A percentile compares a stretch with the other conserved stretches of the same genome.
Evolutionary conservation across 441 rosid species (phyloP).

Genomic region (Pelargonium citronellum): DNA sequence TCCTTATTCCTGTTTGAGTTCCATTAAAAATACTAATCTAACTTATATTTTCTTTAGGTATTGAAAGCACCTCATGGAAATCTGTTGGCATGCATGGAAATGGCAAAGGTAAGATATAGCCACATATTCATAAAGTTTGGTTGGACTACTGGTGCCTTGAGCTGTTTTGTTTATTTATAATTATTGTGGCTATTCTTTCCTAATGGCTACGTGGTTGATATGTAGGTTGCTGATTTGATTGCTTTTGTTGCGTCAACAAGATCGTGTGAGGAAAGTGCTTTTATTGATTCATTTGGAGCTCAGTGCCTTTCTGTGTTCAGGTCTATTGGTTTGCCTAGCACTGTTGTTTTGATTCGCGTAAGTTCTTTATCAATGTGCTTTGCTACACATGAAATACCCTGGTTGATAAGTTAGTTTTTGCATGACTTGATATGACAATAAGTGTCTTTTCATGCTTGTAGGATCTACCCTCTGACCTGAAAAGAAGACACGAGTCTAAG

Average conservation of each 20-base stretch:
- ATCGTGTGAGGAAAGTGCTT: conserved; percentile 41
- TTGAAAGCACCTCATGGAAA: conserved; percentile 84
- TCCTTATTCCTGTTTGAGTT: not conserved
- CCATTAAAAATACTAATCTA: not conserved
- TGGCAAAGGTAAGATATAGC: conserved; percentile 63
- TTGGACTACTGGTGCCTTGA: not conserved
- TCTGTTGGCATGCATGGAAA: conserved; percentile 71
- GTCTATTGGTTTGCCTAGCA: conserved; percentile 77
- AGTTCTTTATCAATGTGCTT: conserved; percentile 27
- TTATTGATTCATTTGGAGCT: conserved; percentile 73
- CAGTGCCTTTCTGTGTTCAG: conserved; percentile 83
- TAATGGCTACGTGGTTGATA: conserved; percentile 21
- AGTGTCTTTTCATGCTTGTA: conserved; percentile 22
- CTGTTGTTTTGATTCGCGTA: conserved; percentile 79
- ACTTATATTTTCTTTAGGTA: conserved; percentile 34
- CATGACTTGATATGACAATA: conserved; percentile 15
- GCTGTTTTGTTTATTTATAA: not conserved
- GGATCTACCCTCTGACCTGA: conserved; percentile 69
- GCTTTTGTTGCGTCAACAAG: conserved; percentile 88
- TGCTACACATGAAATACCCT: conserved; percentile 11
- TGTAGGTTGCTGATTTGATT: conserved; percentile 87
- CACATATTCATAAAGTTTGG: not conserved
- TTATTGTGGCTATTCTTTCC: not conserved
- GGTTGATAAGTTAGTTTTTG: conserved; percentile 10
- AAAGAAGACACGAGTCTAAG: conserved; percentile 58